Base-by-base conservation (phyloP, 1,284 basidiomycete genomes). In the Pseudozyma tsukubaensis region DNA sequence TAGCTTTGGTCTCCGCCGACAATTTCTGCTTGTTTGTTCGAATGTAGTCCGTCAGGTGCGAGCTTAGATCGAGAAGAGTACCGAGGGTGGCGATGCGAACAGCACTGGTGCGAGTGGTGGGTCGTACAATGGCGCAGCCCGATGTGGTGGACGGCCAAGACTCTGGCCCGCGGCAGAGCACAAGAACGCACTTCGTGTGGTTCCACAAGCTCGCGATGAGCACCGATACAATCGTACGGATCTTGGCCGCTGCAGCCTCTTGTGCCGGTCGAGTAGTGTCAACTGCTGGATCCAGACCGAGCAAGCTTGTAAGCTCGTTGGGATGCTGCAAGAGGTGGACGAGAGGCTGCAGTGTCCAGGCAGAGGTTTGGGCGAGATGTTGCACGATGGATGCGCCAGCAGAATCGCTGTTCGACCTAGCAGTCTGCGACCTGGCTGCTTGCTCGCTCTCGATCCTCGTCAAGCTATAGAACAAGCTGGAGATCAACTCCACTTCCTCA, bases 301-400 rank as follows among this genome's bases (percentile, higher is more conserved):
- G 87, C 42, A 94, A 86, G 61, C 90, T 91, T 0, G 90, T 89
- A 19, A 97, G 88, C 75, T 93, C 91, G 77, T 94, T 92, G 8
- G 95, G 94, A 85, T 97, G 94, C 1, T 92, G 91, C 55, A 96
- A 87, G 0, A 93, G 92, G 77, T 94, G 94, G 81, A 94, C 94
- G 60, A 96, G 85, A 67, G 94, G 92, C 81, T 94, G 92, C 0
- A 98, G 86, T n/a, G 64, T 57, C 54, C 53, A 50, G 3, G 53
- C 59, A 12, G 67, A 59, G 34, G 54, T 57, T 35, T 56, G 47
- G 40, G 64, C 68, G 2, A 67, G 52, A 48, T 62, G 61, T 34
- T 59, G 61, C 19, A 59, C 57, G 21, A 61, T 64, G 12, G 62
- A 66, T 18, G 36, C 35, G 4, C 42, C 61, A 3, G 53, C 63